Evolutionary conservation across 768 basidiomycete species (phyloP).

Genomic region (Clavaria fumosa): DNA sequence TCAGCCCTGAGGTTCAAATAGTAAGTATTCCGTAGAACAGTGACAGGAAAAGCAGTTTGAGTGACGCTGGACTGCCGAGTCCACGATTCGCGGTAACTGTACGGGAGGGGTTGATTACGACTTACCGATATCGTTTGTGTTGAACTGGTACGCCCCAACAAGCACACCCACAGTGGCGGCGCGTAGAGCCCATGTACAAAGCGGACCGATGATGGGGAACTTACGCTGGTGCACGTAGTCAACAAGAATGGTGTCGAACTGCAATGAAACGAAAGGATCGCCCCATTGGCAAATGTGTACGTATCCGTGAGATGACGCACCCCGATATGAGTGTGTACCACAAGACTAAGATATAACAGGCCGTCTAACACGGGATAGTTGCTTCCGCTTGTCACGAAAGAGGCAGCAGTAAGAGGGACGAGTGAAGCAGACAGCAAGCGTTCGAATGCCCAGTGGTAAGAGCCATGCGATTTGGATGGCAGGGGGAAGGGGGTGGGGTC

Average conservation of each 20-base stretch:
- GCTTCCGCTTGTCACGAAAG: conserved; percentile 63
- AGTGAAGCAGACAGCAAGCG: conserved; percentile 77
- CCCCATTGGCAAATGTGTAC: conserved; percentile 4
- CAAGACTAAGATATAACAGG: conserved; percentile 68
- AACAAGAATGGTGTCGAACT: conserved; percentile 66
- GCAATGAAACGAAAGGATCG: not conserved
- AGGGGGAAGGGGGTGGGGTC: conserved; percentile 86
- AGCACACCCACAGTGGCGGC: conserved; percentile 65
- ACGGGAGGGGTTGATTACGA: conserved; percentile 9
- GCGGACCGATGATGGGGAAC: conserved; percentile 65
- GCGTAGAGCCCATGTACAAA: conserved; percentile 63
- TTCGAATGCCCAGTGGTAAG: conserved; percentile 89
- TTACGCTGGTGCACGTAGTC: conserved; percentile 94
- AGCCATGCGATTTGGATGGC: conserved; percentile 69
- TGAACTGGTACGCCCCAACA: conserved; percentile 93
- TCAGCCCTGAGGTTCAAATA: conserved; percentile 45
- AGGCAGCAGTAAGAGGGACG: conserved; percentile 77
- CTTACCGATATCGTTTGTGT: conserved; percentile 95
- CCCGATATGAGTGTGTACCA: conserved; percentile 94
- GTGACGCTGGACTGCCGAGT: no score
- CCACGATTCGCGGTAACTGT: no score
- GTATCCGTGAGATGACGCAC: conserved; percentile 29
- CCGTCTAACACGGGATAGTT: conserved; percentile 83
- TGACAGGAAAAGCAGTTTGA: not conserved
- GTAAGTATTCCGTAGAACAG: not conserved